A percentile compares a stretch with the other conserved stretches of the same genome.
phyloP scores from a whole-genome alignment of 1,284 basidiomycete genomes.

The Tranzscheliella williamsii region DNA sequence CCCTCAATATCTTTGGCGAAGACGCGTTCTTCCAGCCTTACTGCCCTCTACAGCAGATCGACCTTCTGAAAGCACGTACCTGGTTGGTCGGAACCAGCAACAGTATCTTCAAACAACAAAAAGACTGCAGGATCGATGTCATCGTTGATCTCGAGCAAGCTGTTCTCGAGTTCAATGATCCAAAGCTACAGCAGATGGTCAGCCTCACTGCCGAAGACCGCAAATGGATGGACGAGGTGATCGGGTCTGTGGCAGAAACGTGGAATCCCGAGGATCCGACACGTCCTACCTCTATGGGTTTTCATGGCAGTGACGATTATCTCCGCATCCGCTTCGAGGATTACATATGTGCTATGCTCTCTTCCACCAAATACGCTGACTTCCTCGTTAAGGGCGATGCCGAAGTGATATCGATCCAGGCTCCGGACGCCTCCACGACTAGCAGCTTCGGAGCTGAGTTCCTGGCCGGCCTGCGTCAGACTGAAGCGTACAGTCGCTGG shows the following conservation, averaged over 20 bases:
- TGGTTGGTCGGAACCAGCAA: slow-evolving; percentile 91
- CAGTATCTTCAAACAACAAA: slow-evolving; percentile 90
- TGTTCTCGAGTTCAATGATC: slow-evolving; percentile 66
- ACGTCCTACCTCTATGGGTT: slow-evolving; percentile 56
- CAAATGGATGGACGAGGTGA: slow-evolving; percentile 84
- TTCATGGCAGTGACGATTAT: slow-evolving; percentile 58
- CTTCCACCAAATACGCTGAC: slow-evolving; percentile 52
- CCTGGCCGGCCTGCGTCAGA: slow-evolving; percentile 41
- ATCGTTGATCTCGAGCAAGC: slow-evolving; percentile 71
- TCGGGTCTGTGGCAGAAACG: slow-evolving; percentile 48
- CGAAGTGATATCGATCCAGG: slow-evolving; percentile 27
- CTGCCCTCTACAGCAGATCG: slow-evolving; percentile 91
- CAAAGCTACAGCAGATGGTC: slow-evolving; percentile 75
- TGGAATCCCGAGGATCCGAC: slow-evolving; percentile 57
- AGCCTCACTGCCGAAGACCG: slow-evolving; percentile 87
- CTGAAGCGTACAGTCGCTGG: slow-evolving; percentile 48
- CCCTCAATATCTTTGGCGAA: slow-evolving; percentile 69
- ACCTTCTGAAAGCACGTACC: slow-evolving; percentile 76
- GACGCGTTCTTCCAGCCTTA: slow-evolving; percentile 98
- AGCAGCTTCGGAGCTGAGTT: slow-evolving; percentile 53
- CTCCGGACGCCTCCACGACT: slow-evolving; percentile 26
- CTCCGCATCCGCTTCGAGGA: slow-evolving; percentile 54
- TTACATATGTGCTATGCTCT: slow-evolving; percentile 56
- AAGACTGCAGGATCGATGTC: slow-evolving; percentile 78
- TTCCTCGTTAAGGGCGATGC: slow-evolving; percentile 41